Percentiles rank a stretch among this genome's conserved stretches.
These are phyloP conservation scores for Pseudoturritis turrita DNA, from an alignment of 345 rosid genomes.

Conservation along the genomic window DNA sequence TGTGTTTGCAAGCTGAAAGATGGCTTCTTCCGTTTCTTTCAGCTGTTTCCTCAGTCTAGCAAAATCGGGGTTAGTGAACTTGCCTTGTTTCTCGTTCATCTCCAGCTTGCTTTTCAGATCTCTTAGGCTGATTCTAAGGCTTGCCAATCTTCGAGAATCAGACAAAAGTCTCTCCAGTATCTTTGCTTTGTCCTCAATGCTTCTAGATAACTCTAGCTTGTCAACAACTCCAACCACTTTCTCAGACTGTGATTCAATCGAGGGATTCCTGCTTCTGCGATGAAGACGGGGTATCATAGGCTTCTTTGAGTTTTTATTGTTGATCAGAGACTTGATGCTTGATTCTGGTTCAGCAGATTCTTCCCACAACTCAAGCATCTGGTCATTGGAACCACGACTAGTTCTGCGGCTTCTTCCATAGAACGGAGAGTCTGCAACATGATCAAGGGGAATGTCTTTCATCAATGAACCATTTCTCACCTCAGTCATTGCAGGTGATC, in stretches of 20 bases:
- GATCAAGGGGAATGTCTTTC: slow-evolving; percentile 92
- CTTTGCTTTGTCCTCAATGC: slow-evolving; percentile 46
- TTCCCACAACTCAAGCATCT: slow-evolving; percentile 66
- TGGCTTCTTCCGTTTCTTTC: slow-evolving; percentile 62
- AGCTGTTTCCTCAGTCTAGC: slow-evolving; percentile 56
- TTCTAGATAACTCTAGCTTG: slow-evolving; percentile 56
- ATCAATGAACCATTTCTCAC: slow-evolving; percentile 42
- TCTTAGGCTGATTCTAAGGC: slow-evolving; percentile 51
- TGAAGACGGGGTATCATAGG: slow-evolving; percentile 20
- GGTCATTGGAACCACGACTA: slow-evolving; percentile 39
- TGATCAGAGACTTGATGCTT: slow-evolving; percentile 27
- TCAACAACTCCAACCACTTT: slow-evolving; percentile 65
- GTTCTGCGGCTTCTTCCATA: slow-evolving; percentile 50
- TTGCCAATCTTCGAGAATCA: slow-evolving; percentile 61
- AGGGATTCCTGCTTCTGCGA: slow-evolving; percentile 30
- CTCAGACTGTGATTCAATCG: slow-evolving; percentile 54
- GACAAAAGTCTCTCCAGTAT: slow-evolving; percentile 69
- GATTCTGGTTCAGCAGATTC: slow-evolving; percentile 44
- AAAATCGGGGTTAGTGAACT: slow-evolving; percentile 49
- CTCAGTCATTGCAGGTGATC: slow-evolving; percentile 38
- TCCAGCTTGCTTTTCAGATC: slow-evolving; percentile 68
- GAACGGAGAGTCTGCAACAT: slow-evolving; percentile 56
- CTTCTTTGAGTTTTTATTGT: slow-evolving; percentile 14
- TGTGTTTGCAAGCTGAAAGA: slow-evolving; percentile 46
- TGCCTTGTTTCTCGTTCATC: slow-evolving; percentile 50